Conservation (phyloP, 1,139 yeast genomes). For the Geotrichum citri-aurantii region DNA sequence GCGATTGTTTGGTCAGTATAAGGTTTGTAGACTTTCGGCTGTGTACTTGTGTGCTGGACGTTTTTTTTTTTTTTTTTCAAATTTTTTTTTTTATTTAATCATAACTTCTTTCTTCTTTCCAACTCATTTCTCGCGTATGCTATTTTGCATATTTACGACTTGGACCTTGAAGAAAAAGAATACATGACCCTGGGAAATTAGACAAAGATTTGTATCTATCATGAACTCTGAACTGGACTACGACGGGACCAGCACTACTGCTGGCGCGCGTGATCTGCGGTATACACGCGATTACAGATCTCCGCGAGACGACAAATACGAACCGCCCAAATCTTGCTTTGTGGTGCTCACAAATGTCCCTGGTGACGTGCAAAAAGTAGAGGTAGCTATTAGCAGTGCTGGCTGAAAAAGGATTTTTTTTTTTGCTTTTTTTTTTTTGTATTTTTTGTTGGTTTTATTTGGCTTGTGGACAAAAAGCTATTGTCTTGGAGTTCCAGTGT, state of each 20-base stretch:
- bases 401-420: background rate
- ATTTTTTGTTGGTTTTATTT: too few species aligned
- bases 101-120: too few species aligned
- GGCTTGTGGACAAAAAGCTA: background rate
- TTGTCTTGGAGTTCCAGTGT: background rate
- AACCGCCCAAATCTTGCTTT: background rate
- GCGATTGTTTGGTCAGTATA: background rate
- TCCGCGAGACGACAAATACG: background rate
- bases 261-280: background rate
- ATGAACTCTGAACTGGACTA: constrained; percentile 10
- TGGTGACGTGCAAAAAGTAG: background rate
- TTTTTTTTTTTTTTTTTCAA: background rate
- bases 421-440: background rate
- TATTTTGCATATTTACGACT: too few species aligned
- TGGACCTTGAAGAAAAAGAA: too few species aligned
- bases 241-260: constrained; percentile 4
- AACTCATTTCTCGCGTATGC: too few species aligned
- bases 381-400: background rate
- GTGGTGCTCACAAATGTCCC: constrained; percentile 4
- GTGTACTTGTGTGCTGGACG: too few species aligned
- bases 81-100: background rate
- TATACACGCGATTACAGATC: background rate
- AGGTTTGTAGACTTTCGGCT: too few species aligned
- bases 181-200: background rate
- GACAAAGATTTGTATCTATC: background rate